Evolutionary conservation across 106 monocot genomes (phyloP), one percentile per base, ranked within the genome.

Genomic region (Dendrobium chrysotoxum): DNA sequence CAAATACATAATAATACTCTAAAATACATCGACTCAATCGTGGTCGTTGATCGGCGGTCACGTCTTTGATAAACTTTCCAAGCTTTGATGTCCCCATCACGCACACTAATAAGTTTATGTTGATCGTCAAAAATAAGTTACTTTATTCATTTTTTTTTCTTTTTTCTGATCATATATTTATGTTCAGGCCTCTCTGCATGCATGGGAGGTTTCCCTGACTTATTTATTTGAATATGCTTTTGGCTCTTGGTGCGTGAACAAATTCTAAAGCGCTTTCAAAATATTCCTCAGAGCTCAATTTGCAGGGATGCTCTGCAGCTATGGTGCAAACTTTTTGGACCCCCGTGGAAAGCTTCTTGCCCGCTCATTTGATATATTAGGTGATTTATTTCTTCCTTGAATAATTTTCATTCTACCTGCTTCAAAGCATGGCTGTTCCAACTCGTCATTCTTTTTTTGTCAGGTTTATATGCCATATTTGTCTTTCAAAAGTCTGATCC

Each of bases 401-500:
- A 38, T n/a, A 28, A 53, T 28, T 23, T 7, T 67, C 30, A 11
- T 80, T 75, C 20, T 45, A 26, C 5, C 64, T 21, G 31, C 18
- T 16, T 7, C 2, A n/a, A 61, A 31, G 7, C 16, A 46, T 20
- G 28, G 26, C 35, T 28, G 18, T 74, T 9, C 39, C 78, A 10
- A 79, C 58, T 50, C 25, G 9, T 9, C 15, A 12, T 72, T 72
- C 40, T 28, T 64, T 79, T 61, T 40, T 39, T 57, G 16, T 78
- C 83, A 98, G 98, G 94, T 81, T 82, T 98, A 70, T 98, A 95
- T 87, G 85, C 92, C 21, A 95, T 81, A 18, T 92, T 95, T 86
- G 91, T 94, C 53, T 98, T 98, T 79, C 94, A 91, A 78, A 98
- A 98, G 86, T 90, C 89, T 79, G 95, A 95, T 75, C 91, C 89